A percentile compares a stretch with the other conserved stretches of the same genome.
Conservation (phyloP, 805 yeast species). For the Vanderwaltozyma tropicalis region DNA sequence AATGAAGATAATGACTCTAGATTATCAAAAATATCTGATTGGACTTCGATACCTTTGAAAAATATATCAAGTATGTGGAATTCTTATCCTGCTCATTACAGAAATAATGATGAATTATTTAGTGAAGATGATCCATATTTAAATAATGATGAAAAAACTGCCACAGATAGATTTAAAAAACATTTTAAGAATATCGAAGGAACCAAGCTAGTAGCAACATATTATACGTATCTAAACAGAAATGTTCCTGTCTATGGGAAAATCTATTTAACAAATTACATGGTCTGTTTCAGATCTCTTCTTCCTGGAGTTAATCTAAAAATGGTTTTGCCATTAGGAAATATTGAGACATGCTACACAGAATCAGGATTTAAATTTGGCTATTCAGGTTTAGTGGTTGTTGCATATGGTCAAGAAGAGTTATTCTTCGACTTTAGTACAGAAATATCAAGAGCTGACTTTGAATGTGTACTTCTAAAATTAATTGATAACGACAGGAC, state of each 20-base stretch:
- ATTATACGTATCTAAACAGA: conserved; percentile 57
- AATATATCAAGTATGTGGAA: conserved; percentile 38
- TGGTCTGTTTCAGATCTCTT: conserved; percentile 71
- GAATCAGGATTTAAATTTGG: conserved; percentile 63
- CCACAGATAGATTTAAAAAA: conserved; percentile 48
- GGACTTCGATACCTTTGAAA: conserved; percentile 14
- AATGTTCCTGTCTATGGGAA: conserved; percentile 78
- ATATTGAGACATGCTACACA: conserved; percentile 57
- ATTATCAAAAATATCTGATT: conserved; percentile 3
- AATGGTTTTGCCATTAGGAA: conserved; percentile 72
- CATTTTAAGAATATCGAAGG: conserved; percentile 54
- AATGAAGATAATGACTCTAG: background rate
- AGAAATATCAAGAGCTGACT: conserved; percentile 57
- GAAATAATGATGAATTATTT: conserved; percentile 30
- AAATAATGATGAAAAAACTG: conserved; percentile 35
- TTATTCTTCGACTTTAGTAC: conserved; percentile 68
- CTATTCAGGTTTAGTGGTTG: conserved; percentile 60
- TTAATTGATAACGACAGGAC: conserved; percentile 36
- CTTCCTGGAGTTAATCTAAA: conserved; percentile 67
- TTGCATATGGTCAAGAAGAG: conserved; percentile 67
- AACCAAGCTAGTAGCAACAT: conserved; percentile 52
- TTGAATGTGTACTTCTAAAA: conserved; percentile 43
- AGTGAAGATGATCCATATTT: conserved; percentile 43
- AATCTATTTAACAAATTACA: conserved; percentile 56
- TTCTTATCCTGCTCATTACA: conserved; percentile 54